Evolutionary conservation across 2,329 filamentous ascomycete genomes (phyloP).

Genomic region (Epichloe bromicola): DNA sequence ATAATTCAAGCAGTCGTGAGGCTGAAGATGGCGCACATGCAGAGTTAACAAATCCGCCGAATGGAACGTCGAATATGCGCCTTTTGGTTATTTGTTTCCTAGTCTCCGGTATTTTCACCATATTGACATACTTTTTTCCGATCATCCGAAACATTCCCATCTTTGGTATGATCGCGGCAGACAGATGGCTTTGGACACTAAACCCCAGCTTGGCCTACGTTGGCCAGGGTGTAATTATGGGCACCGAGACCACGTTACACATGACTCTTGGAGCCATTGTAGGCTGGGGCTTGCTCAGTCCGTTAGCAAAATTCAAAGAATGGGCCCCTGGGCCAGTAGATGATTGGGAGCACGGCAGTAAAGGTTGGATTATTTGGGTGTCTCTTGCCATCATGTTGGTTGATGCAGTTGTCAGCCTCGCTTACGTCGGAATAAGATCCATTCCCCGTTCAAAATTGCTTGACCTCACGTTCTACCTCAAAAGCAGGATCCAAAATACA

Average conservation of each 20-base stretch:
- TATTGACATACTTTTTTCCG: conserved; percentile 84
- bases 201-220: conserved; percentile 97
- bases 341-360: conserved; percentile 86
- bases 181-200: conserved; percentile 84
- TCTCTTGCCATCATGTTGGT: conserved; percentile 94
- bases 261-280: conserved; percentile 85
- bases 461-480: not conserved
- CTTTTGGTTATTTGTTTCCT: conserved; percentile 44
- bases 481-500: not conserved
- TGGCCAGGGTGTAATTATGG: conserved; percentile 98
- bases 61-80: conserved; percentile 36
- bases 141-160: conserved; percentile 75
- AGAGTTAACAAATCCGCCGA: conserved; percentile 2
- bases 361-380: conserved; percentile 98
- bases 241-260: conserved; percentile 82
- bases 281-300: conserved; percentile 85
- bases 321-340: conserved; percentile 83
- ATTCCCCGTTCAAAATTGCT: conserved; percentile 17
- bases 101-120: conserved; percentile 53
- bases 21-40: not conserved
- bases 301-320: conserved; percentile 68
- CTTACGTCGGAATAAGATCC: conserved; percentile 60
- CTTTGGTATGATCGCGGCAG: conserved; percentile 61
- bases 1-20: not conserved
- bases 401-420: conserved; percentile 78